Base-by-base conservation (phyloP, 768 basidiomycete genomes). In the Brasilioporus rufonigricans region DNA sequence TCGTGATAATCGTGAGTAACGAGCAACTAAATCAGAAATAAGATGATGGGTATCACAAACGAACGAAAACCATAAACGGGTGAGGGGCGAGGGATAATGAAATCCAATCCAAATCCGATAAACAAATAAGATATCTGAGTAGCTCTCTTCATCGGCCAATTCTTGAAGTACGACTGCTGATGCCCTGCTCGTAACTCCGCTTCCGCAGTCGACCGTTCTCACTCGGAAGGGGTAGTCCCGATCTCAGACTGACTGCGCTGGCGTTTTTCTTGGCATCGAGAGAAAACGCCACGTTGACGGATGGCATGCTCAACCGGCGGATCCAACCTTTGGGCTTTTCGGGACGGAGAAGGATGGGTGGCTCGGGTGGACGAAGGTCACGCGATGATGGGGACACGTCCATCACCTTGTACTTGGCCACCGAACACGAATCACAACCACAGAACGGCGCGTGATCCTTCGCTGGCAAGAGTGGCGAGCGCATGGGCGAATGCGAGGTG, bases 251-350 rank as follows among this genome's bases (percentile, higher is more conserved):
- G 26, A 74, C 71, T 38, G 73, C 69, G 54, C 81, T 82, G 31
- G 70, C 69, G 21, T 77, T 83, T 72, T 76, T 82, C 72, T 76
- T 81, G 27, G 72, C 77, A 61, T 87, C 86, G 24, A 80, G 71
- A 7, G 77, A 79, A 63, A 89, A 84, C 33, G 83, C 80, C 44
- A 77, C 76, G 40, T 80, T 80, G n/a, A 80, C 73, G 5, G 76
- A 78, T 1, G 88, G 88, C 86, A 91, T 88, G 61, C 89, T 91
- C 54, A 91, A 66, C 51, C 88, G 75, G 21, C 88, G 74, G 58
- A 91, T 87, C 89, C 89, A 91, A 0, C 86, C 81, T 53, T 80
- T 86, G 10, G 83, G 76, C 61, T 85, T 85, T 50, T 83, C 80
- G 40, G 78, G 67, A 29, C 78, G 80, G n/a, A 81, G 70, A 2